Percentiles rank a stretch among this genome's conserved stretches.
These are phyloP conservation scores for Paramecium octaurelia DNA, from an alignment of 73 alveolate species.

Conservation along the genomic window DNA sequence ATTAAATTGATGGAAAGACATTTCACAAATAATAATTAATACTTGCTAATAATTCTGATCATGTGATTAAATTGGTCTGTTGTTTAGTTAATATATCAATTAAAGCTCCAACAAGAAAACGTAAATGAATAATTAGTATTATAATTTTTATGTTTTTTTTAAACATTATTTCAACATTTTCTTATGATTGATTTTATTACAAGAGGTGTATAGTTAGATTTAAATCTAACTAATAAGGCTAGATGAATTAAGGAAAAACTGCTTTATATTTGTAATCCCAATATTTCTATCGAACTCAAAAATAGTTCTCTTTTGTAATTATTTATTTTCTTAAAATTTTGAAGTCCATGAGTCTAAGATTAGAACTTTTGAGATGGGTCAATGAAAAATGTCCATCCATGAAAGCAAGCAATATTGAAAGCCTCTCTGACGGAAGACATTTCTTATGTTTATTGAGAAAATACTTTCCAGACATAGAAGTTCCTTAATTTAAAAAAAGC, in stretches of 20 bases:
- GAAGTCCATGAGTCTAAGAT: conserved; percentile 18
- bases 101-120: neutral
- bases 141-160: neutral
- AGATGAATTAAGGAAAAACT: neutral
- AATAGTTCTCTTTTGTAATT: neutral
- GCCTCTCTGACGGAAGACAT: neutral
- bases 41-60: neutral
- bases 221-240: neutral
- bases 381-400: neutral
- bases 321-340: neutral
- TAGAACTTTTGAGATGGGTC: neutral
- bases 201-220: neutral
- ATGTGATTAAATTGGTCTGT: neutral
- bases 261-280: neutral
- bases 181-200: no score
- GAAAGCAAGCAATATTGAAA: neutral
- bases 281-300: neutral
- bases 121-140: neutral
- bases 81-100: neutral
- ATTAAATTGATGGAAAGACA: neutral
- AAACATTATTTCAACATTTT: neutral
- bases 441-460: neutral
- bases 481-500: neutral
- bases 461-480: neutral
- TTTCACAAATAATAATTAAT: neutral